phyloP scores from a whole-genome alignment of 805 yeast genomes.

The Hanseniaspora lachancei region DNA sequence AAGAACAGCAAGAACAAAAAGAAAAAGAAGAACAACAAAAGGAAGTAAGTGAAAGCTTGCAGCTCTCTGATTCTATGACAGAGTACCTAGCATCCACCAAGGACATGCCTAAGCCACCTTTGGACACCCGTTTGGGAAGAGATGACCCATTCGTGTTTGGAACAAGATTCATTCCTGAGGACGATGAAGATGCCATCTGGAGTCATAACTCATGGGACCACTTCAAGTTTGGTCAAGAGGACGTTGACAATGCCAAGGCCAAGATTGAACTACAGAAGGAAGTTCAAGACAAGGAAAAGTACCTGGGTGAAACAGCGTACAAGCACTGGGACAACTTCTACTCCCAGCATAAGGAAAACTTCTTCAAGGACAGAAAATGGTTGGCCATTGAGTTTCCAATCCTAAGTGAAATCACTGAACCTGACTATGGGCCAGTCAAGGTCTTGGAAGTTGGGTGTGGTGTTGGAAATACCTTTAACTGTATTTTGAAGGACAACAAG shows the following conservation, averaged over 20 bases:
- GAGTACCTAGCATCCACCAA: conserved; percentile 4
- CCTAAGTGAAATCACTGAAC: conserved; percentile 62
- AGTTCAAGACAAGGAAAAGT: conserved; percentile 75
- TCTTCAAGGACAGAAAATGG: conserved; percentile 96
- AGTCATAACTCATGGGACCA: conserved; percentile 90
- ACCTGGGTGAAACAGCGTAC: conserved; percentile 67
- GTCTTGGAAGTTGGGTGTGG: conserved; percentile 95
- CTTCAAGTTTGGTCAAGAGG: conserved; percentile 94
- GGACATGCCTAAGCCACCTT: conserved; percentile 7
- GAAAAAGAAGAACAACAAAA: conserved; percentile 19
- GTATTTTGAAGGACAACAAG: conserved; percentile 68
- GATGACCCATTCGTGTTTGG: conserved; percentile 90
- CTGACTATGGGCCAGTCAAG: conserved; percentile 53
- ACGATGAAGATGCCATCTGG: conserved; percentile 70
- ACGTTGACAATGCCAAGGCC: conserved; percentile 57
- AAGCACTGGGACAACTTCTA: conserved; percentile 92
- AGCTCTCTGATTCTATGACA: background rate
- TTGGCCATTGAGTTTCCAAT: conserved; percentile 84
- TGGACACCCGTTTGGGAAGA: conserved; percentile 50
- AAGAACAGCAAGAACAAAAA: conserved; percentile 24
- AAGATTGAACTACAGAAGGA: conserved; percentile 71
- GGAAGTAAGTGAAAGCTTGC: background rate
- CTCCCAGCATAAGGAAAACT: conserved; percentile 78
- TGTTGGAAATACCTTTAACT: conserved; percentile 93
- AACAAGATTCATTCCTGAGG: conserved; percentile 47